These are phyloP conservation scores for Hypoxylon sp. DNA, from an alignment of 2,329 filamentous ascomycete genomes.

Conservation along the genomic window DNA sequence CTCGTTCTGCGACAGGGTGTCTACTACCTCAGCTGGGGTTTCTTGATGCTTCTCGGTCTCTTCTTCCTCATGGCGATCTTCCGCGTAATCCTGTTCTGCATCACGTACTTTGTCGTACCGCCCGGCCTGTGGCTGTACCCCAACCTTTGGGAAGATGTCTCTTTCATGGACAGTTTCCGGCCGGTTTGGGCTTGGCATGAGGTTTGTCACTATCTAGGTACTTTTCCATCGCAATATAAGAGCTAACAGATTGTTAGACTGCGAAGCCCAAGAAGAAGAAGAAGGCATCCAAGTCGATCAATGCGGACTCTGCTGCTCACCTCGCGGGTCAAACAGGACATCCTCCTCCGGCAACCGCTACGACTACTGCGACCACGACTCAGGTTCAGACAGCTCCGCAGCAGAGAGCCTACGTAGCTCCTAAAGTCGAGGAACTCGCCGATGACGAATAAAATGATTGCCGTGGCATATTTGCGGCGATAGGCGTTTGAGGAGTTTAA, in stretches of 20 bases:
- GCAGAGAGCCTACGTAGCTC: conserved; percentile 60
- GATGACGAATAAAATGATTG: conserved; percentile 59
- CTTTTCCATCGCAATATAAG: conserved; percentile 31
- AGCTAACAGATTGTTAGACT: conserved; percentile 43
- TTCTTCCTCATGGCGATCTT: conserved; percentile 99
- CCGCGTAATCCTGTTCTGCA: conserved; percentile 91
- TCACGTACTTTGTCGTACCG: conserved; percentile 86
- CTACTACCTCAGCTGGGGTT: conserved; percentile 96
- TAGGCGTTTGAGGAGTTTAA: conserved; percentile 47
- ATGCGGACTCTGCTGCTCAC: conserved; percentile 52
- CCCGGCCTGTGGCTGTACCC: conserved; percentile 98
- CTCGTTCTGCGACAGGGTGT: conserved; percentile 90
- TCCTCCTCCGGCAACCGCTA: conserved; percentile 64
- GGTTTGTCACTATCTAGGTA: conserved; percentile 65
- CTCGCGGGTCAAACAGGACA: conserved; percentile 68
- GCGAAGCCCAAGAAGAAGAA: conserved; percentile 66
- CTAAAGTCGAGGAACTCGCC: conserved; percentile 65
- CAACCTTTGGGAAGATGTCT: conserved; percentile 98
- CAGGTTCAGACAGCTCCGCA: conserved; percentile 61
- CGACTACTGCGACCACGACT: conserved; percentile 68
- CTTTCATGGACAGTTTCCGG: conserved; percentile 96
- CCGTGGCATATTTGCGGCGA: conserved; percentile 42
- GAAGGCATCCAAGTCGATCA: conserved; percentile 62
- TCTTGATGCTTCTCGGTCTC: conserved; percentile 87
- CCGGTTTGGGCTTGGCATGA: conserved; percentile 99